Evolutionary conservation across 2,329 filamentous ascomycete genomes (phyloP).

Genomic region (Pleochaeta shiraiana): DNA sequence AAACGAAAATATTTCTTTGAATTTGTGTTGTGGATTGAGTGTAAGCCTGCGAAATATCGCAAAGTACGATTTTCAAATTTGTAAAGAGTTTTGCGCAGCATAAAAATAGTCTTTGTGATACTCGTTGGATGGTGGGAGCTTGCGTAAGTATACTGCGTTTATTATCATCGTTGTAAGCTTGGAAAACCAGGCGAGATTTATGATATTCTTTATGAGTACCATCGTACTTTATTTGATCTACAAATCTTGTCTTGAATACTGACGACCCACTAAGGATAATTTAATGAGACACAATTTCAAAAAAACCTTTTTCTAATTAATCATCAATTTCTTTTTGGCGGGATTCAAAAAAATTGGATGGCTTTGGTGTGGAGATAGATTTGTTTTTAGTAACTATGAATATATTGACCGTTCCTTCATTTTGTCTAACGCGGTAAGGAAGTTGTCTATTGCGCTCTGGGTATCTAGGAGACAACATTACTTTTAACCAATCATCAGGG

Average conservation of each 20-base stretch:
- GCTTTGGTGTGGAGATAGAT: background rate
- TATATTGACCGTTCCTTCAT: background rate
- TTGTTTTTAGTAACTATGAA: background rate
- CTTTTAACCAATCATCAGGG: too few species aligned
- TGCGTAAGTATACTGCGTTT: constrained; percentile 6
- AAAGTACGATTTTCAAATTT: background rate
- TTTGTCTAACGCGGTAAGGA: background rate
- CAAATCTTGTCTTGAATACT: constrained; percentile 7
- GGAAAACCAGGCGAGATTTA: constrained; percentile 2
- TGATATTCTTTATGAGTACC: constrained; percentile 2
- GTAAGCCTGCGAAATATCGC: constrained; percentile 3
- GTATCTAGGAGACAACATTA: background rate
- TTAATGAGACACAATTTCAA: background rate
- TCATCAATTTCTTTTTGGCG: background rate
- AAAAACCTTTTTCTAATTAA: constrained; percentile 3
- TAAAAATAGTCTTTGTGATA: constrained; percentile 4
- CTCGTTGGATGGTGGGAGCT: constrained; percentile 6
- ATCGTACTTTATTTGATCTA: constrained; percentile 7
- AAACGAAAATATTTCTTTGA: background rate
- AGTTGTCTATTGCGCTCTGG: background rate
- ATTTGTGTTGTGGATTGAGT: background rate
- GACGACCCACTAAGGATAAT: background rate
- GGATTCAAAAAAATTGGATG: background rate
- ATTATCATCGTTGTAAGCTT: constrained; percentile 6
- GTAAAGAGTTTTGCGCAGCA: background rate